Evolutionary conservation across 768 basidiomycete species (phyloP).

Genomic region (Mrakia gelida): DNA sequence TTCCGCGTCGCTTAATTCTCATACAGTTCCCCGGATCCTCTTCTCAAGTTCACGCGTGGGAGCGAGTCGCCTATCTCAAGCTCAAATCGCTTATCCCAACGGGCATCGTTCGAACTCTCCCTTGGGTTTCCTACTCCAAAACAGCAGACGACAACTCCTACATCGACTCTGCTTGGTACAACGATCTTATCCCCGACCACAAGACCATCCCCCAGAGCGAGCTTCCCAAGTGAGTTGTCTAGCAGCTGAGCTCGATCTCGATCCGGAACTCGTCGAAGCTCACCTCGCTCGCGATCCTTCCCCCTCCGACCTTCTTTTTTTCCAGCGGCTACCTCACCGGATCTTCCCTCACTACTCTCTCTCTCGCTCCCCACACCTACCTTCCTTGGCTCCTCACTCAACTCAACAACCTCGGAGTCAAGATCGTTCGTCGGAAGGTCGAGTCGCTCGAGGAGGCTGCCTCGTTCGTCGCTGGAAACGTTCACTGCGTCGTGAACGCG

Average conservation of each 20-base stretch:
- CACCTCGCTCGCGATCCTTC: not conserved
- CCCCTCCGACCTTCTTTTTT: not conserved
- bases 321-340: not conserved
- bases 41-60: slow-evolving; percentile 19
- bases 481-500: slow-evolving; percentile 55
- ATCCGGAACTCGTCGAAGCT: not conserved
- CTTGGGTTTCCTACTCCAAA: slow-evolving; percentile 12
- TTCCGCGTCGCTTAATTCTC: not conserved
- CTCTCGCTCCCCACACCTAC: slow-evolving; percentile 45
- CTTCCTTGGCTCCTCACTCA: slow-evolving; percentile 52
- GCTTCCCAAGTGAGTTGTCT: not conserved
- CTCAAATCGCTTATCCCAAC: slow-evolving; percentile 31
- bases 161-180: slow-evolving; percentile 22
- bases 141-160: not conserved
- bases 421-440: slow-evolving; percentile 50
- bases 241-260: not conserved
- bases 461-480: slow-evolving; percentile 42
- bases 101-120: slow-evolving; percentile 18
- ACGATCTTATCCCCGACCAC: slow-evolving; percentile 24
- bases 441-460: slow-evolving; percentile 52
- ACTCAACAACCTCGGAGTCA: slow-evolving; percentile 48
- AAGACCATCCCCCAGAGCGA: not conserved
- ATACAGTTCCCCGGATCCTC: not conserved
- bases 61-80: slow-evolving; percentile 17
- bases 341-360: slow-evolving; percentile 13